Evolutionary conservation across 2,329 filamentous ascomycete species (phyloP).

Genomic region (Fusarium azukiicola): DNA sequence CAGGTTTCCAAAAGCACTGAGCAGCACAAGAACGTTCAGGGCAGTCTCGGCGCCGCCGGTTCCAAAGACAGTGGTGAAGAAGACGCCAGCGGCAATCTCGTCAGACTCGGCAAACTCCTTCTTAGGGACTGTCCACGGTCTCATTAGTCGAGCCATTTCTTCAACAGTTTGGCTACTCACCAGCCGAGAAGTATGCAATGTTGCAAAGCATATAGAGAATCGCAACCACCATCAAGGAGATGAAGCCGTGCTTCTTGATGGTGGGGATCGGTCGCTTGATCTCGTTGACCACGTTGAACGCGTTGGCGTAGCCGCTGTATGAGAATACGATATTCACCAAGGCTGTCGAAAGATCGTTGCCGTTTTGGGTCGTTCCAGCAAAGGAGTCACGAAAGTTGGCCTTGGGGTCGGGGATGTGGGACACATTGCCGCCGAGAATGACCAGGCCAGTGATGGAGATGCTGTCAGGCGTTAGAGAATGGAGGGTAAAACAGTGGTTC

Average conservation of each 20-base stretch:
- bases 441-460: slow-evolving; percentile 81
- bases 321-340: slow-evolving; percentile 80
- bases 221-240: slow-evolving; percentile 74
- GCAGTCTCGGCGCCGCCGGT: slow-evolving; percentile 70
- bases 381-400: slow-evolving; percentile 63
- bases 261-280: slow-evolving; percentile 79
- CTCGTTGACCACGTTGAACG: slow-evolving; percentile 82
- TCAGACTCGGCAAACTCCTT: slow-evolving; percentile 74
- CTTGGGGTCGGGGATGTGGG: slow-evolving; percentile 56
- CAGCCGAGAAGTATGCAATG: slow-evolving; percentile 80
- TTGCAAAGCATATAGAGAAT: slow-evolving; percentile 79
- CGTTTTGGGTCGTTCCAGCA: slow-evolving; percentile 59
- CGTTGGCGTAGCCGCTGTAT: slow-evolving; percentile 78
- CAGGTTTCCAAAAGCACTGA: slow-evolving; percentile 80
- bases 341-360: slow-evolving; percentile 67
- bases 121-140: slow-evolving; percentile 68
- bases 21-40: slow-evolving; percentile 77
- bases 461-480: slow-evolving; percentile 5
- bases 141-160: not conserved
- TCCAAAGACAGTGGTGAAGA: slow-evolving; percentile 80
- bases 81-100: slow-evolving; percentile 76
- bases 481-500: rapidly evolving
- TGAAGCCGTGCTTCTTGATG: slow-evolving; percentile 71
- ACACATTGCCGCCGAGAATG: slow-evolving; percentile 70
- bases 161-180: slow-evolving; percentile 37